Conservation (phyloP, 495 filamentous ascomycete genomes). For the Massariosphaeria phaeospora region DNA sequence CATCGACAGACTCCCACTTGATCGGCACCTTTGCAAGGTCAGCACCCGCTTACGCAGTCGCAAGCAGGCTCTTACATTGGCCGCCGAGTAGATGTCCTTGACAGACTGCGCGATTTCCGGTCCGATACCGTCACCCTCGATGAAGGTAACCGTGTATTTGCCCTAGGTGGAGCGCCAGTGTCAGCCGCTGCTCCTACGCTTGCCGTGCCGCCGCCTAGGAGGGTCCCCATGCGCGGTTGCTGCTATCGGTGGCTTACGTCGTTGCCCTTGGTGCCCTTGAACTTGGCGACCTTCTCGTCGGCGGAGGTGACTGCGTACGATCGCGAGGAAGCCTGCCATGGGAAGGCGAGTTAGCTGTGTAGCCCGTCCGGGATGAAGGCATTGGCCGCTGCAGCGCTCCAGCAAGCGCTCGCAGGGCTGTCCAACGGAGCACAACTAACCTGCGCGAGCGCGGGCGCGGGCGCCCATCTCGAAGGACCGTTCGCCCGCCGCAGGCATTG, state of each 20-base stretch:
- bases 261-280: constrained; percentile 79
- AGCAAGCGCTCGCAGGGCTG: too few relatives aligned
- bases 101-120: constrained; percentile 96
- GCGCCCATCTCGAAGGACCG: constrained; percentile 46
- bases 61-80: constrained; percentile 57
- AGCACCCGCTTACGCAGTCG: constrained; percentile 3
- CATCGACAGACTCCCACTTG: constrained; percentile 95
- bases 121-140: constrained; percentile 97
- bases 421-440: too few relatives aligned
- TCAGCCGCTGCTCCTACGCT: too few relatives aligned
- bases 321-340: constrained; percentile 34
- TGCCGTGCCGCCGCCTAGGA: too few relatives aligned
- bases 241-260: constrained; percentile 58
- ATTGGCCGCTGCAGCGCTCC: neutral
- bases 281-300: constrained; percentile 80
- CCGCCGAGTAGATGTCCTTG: constrained; percentile 95
- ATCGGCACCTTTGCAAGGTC: constrained; percentile 64
- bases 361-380: neutral
- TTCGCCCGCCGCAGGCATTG: constrained; percentile 53
- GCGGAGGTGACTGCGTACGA: constrained; percentile 50
- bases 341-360: constrained; percentile 32
- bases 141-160: constrained; percentile 90
- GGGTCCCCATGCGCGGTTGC: neutral
- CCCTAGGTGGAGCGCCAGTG: constrained; percentile 53
- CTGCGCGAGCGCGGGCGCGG: constrained; percentile 50